Evolutionary conservation across 2,329 filamentous ascomycete species (phyloP).

Genomic region (Pyrenochaeta sp.): DNA sequence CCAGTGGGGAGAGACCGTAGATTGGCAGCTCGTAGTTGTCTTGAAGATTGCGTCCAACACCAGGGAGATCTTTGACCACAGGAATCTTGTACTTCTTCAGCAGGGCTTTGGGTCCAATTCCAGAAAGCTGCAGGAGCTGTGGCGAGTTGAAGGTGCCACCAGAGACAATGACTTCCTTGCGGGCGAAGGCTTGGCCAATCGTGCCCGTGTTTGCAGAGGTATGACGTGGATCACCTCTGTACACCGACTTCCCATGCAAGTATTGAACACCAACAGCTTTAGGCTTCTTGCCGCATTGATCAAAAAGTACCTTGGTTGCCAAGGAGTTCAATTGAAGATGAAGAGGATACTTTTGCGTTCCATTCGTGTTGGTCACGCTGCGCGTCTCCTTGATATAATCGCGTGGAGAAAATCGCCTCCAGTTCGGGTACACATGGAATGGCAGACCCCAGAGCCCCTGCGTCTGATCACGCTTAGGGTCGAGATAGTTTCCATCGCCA

Average conservation of each 20-base stretch:
- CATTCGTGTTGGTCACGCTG: conserved; percentile 11
- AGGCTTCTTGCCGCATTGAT: conserved; percentile 38
- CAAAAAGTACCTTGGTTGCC: conserved; percentile 52
- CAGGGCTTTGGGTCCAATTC: conserved; percentile 64
- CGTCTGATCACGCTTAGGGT: conserved; percentile 34
- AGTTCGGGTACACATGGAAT: conserved; percentile 23
- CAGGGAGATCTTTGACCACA: conserved; percentile 62
- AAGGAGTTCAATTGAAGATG: conserved; percentile 46
- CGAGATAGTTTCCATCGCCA: conserved; percentile 21
- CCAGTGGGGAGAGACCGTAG: conserved; percentile 55
- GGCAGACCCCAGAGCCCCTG: conserved; percentile 50
- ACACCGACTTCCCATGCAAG: conserved; percentile 52
- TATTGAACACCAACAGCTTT: conserved; percentile 57
- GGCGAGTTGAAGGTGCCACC: conserved; percentile 68
- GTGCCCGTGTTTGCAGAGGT: conserved; percentile 15
- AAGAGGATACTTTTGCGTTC: conserved; percentile 22
- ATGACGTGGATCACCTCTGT: conserved; percentile 55
- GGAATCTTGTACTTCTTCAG: conserved; percentile 64
- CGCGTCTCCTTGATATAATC: conserved; percentile 20
- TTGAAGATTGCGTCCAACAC: conserved; percentile 59
- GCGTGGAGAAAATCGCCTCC: conserved; percentile 27
- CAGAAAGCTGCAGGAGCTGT: conserved; percentile 69
- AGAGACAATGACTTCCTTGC: conserved; percentile 34
- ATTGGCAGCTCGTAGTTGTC: conserved; percentile 54
- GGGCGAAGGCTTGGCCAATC: conserved; percentile 37